Conservation (phyloP, 1,284 basidiomycete species). For the Microbotryomycetes sp. region DNA sequence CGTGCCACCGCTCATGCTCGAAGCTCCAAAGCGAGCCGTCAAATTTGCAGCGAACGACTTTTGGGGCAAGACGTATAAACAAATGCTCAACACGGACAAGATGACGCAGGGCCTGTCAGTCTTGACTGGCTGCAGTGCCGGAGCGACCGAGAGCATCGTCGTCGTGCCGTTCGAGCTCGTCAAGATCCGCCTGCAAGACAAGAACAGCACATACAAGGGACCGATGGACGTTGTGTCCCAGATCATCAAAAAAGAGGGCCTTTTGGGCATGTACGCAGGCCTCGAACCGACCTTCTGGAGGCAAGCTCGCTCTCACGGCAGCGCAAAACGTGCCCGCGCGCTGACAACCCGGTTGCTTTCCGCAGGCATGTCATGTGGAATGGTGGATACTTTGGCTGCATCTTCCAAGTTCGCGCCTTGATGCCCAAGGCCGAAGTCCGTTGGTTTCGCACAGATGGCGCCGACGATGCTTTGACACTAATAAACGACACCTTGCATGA, state of each 20-base stretch:
- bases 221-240: conserved; percentile 83
- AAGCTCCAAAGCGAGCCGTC: conserved; percentile 95
- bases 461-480: no score
- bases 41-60: conserved; percentile 58
- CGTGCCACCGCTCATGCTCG: conserved; percentile 84
- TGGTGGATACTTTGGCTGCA: conserved; percentile 87
- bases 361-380: conserved; percentile 58
- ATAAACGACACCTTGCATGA: no score
- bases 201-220: conserved; percentile 75
- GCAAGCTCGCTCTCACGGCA: conserved; percentile 42
- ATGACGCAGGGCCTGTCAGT: conserved; percentile 84
- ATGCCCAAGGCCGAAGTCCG: conserved; percentile 76
- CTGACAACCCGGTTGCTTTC: neutral
- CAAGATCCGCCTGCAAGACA: conserved; percentile 91
- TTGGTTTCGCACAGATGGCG: no score
- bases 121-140: conserved; percentile 84
- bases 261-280: conserved; percentile 78
- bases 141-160: conserved; percentile 75
- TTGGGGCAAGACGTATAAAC: conserved; percentile 75
- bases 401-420: conserved; percentile 69
- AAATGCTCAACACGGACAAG: conserved; percentile 59
- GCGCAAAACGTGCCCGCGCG: neutral
- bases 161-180: conserved; percentile 92
- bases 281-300: conserved; percentile 97
- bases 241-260: conserved; percentile 65